These are phyloP conservation scores for Mucor circinelloides DNA, from an alignment of 371 early-diverging fungal genomes.

Conservation along the genomic window DNA sequence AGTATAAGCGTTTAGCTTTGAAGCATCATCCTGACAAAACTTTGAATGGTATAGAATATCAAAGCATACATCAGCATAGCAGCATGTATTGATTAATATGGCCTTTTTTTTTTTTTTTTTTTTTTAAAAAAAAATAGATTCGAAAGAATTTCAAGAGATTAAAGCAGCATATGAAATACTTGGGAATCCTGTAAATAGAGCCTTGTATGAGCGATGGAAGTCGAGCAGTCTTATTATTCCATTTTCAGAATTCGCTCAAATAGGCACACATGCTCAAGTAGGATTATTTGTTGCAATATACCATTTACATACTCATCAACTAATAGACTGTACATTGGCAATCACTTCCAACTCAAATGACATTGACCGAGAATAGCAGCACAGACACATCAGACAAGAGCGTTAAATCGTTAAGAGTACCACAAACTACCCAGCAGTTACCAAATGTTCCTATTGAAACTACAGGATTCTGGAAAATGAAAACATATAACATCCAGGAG, in stretches of 20 bases:
- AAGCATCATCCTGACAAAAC: constrained; percentile 32
- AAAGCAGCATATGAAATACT: constrained; percentile 37
- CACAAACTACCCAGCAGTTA: constrained; percentile 8
- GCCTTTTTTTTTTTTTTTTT: too few relatives aligned
- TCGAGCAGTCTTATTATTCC: constrained; percentile 30
- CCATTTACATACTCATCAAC: not conserved
- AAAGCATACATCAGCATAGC: not conserved
- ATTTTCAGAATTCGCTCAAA: constrained; percentile 31
- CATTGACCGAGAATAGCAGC: constrained; percentile 15
- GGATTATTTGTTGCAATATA: not conserved
- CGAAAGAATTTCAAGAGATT: constrained; percentile 23
- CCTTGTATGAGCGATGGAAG: constrained; percentile 41
- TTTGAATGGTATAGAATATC: not conserved
- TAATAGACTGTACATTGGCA: constrained; percentile 44
- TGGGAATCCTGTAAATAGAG: constrained; percentile 26
- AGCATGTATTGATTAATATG: not conserved
- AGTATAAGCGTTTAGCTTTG: constrained; percentile 29
- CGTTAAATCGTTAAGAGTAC: constrained; percentile 6
- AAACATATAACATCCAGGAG: constrained; percentile 12
- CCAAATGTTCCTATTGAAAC: constrained; percentile 17
- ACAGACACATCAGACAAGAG: not conserved
- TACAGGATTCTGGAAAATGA: constrained; percentile 24
- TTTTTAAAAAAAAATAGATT: too few relatives aligned
- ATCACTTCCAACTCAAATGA: constrained; percentile 25
- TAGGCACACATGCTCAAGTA: constrained; percentile 38